Base-by-base conservation (phyloP, 768 basidiomycete genomes). In the Termitomyces eurrhizus region DNA sequence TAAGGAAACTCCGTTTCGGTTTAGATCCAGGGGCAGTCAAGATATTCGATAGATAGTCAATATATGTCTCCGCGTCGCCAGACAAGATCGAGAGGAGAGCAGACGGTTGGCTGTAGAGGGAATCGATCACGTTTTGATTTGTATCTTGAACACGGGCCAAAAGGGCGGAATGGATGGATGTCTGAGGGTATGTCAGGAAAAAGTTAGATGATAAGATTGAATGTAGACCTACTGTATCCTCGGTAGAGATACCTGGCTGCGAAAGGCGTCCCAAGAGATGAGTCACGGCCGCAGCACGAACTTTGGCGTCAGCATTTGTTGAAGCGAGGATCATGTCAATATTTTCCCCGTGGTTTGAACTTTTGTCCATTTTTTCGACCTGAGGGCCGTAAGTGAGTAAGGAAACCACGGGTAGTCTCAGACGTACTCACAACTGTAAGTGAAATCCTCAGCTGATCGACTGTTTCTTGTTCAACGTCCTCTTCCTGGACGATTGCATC, bases 111-210 rank as follows among this genome's bases (percentile, higher is more conserved):
- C 75, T 76, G 72, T 95, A 95, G 9, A 97, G 76, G 0, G 80
- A 82, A 49, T 87, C 78, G 13, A 95, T 71, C 32, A 97, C 89
- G 2, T 73, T 66, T 1, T 74, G 61, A 33, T 85, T 80, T 7
- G 80, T 77, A 65, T 96, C 94, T 53, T 86, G 80, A 4, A 92
- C 73, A 2, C 92, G 85, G 14, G 86, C 81, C 35, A 88, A 69
- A 5, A 98, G 74, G 0, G 89, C 86, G 2, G 83, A 79, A n/a
- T 77, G 78, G 21, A 89, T 73, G 2, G 87, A 80, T 59, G 80
- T 76, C 88, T 88, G 51, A 16, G 45, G 53, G 13, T 50, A 54
- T 9, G 7, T 29, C 70, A 57, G 65, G 53, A 41, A 29, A n/a
- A 33, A 8, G 7, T 7, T 7, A 60, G 18, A 50, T 18, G 7